These are phyloP conservation scores for Hordeum pubiflorum DNA, from an alignment of 202 grass and related monocot species.

Conservation along the genomic window DNA sequence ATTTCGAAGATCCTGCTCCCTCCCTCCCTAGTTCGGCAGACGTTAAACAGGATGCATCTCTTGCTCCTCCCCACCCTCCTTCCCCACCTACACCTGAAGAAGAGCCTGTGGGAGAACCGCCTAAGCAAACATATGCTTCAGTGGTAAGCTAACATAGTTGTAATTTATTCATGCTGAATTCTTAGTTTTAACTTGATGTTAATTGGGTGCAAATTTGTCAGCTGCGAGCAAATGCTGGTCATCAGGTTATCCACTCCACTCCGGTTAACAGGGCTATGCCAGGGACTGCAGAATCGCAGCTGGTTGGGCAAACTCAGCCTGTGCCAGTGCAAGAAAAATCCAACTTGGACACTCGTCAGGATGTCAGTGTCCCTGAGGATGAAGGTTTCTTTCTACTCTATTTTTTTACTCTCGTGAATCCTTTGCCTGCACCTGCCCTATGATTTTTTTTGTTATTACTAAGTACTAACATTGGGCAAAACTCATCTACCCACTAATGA, in stretches of 20 bases:
- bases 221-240: constrained; percentile 58
- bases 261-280: constrained; percentile 29
- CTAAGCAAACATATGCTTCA: constrained; percentile 82
- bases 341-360: constrained; percentile 32
- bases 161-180: constrained; percentile 5
- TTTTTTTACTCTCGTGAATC: background rate
- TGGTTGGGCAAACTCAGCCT: constrained; percentile 19
- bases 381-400: constrained; percentile 45
- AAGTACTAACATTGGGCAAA: background rate
- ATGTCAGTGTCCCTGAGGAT: constrained; percentile 38
- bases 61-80: constrained; percentile 7
- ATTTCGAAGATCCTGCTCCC: constrained; percentile 33
- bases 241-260: constrained; percentile 16
- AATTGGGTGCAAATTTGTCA: constrained; percentile 27
- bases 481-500: background rate
- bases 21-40: constrained; percentile 20
- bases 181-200: constrained; percentile 16
- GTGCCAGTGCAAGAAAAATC: constrained; percentile 47
- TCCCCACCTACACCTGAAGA: constrained; percentile 30
- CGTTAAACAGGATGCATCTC: constrained; percentile 35
- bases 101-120: constrained; percentile 41
- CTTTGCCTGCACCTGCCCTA: background rate
- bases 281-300: constrained; percentile 31
- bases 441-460: background rate
- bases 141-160: constrained; percentile 42